Base-by-base conservation (phyloP, 441 rosid species). In the Arabidopsis lyrata region DNA sequence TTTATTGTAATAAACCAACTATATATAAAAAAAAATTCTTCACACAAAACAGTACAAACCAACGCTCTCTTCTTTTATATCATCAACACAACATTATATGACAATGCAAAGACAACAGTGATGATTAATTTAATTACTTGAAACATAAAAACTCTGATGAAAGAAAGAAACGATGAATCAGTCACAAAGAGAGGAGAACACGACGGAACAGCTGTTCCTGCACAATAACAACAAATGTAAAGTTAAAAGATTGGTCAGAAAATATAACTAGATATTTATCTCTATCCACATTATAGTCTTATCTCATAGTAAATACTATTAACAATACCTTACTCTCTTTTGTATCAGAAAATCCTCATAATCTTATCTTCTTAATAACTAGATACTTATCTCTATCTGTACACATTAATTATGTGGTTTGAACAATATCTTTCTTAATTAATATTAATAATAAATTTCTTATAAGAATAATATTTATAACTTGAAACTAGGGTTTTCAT, bases 201-300 rank as follows among this genome's bases (percentile, higher is more conserved):
- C 64, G 68, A 34, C 80, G 58, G 59, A 65, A 71, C 76, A 71
- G 38, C 80, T 71, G 57, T 71, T 71, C 80, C 80, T 71, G 10
- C 80, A 64, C 11, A 34, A 58, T 10, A 45, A 36, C 20, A 39
- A 50, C 67, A 60, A 41, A 66, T 4, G 41, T 24, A 5, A 50
- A 7, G 10, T 54, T 10, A 29, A 13, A 53, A 5, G 6, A 15
- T 20, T 66, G 13, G 67, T 39, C 35, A 65, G 20, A 64, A 18
- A 22, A 14, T 32, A 20, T 32, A 20, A 66, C 69, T 54, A 53
- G 47, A 72, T 20, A 62, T 27, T 29, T 49, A 35, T 59, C 24
- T 18, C 4, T 20, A 20, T 16, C 4, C 12, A 44, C 16, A 14
- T 47, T 45, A 48, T 4, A 29, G 5, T 29, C 31, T 29, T 29